Percentiles rank a stretch among this genome's conserved stretches.
phyloP scores from a whole-genome alignment of 305 asterid species.

The Galium porrigens region DNA sequence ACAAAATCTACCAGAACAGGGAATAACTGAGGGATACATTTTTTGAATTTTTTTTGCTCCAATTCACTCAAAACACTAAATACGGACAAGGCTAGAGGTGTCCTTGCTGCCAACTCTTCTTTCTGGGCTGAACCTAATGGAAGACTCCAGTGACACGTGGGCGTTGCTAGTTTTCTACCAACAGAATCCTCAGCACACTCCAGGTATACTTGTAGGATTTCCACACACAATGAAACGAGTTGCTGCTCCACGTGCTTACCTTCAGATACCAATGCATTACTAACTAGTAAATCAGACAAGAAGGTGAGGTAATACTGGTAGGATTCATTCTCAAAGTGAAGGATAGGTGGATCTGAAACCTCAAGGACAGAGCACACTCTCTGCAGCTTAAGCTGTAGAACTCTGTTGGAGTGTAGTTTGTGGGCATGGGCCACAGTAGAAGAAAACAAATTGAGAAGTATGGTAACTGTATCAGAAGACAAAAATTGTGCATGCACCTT shows the following conservation, averaged over 20 bases:
- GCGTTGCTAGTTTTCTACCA: slow-evolving; percentile 22
- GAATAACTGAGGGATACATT: slow-evolving; percentile 42
- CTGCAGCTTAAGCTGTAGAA: slow-evolving; percentile 47
- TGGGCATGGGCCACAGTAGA: slow-evolving; percentile 56
- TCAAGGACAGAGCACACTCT: slow-evolving; percentile 54
- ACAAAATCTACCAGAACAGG: slow-evolving; percentile 76
- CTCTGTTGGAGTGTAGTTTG: slow-evolving; percentile 46
- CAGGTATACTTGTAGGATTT: slow-evolving; percentile 51
- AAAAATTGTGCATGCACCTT: slow-evolving; percentile 47
- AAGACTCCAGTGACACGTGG: slow-evolving; percentile 35
- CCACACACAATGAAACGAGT: slow-evolving; percentile 56
- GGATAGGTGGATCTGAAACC: slow-evolving; percentile 73
- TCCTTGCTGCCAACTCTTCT: slow-evolving; percentile 84
- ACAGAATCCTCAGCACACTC: slow-evolving; percentile 45
- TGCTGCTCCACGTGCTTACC: slow-evolving; percentile 49
- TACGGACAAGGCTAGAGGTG: slow-evolving; percentile 49
- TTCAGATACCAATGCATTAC: slow-evolving; percentile 31
- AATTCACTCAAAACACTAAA: slow-evolving; percentile 49
- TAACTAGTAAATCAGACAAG: slow-evolving; percentile 45
- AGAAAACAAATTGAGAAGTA: slow-evolving; percentile 40
- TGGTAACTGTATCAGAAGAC: slow-evolving; percentile 27
- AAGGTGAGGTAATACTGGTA: slow-evolving; percentile 52
- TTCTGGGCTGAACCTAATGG: slow-evolving; percentile 87
- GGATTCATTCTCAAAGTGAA: slow-evolving; percentile 80
- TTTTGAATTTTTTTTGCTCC: slow-evolving; percentile 40